Percentiles rank a stretch among this genome's conserved stretches.
phyloP scores from a whole-genome alignment of 352 stramenopile species.

The Pythium aristosporum region DNA sequence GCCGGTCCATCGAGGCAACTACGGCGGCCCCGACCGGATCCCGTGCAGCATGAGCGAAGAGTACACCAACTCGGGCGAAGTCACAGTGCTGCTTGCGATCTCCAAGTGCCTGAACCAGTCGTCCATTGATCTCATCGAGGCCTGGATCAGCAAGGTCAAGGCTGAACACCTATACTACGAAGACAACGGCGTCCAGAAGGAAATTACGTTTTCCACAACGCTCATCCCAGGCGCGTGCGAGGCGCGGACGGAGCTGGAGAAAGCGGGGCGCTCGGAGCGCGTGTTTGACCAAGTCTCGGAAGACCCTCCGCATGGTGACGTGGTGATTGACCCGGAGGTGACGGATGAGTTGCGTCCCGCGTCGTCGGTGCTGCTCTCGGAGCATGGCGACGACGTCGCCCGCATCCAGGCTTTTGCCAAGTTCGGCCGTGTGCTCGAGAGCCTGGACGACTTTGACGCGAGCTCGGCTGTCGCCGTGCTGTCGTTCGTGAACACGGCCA shows the following conservation, averaged over 20 bases:
- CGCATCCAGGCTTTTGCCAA: conserved; percentile 38
- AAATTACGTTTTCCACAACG: conserved; percentile 37
- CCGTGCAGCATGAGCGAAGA: conserved; percentile 4
- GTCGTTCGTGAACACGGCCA: conserved; percentile 39
- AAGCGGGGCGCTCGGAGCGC: conserved; percentile 6
- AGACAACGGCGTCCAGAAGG: conserved; percentile 3
- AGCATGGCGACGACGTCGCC: conserved; percentile 32
- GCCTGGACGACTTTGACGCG: neutral
- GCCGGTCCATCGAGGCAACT: neutral
- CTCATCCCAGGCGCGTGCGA: conserved; percentile 46
- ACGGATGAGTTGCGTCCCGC: no score
- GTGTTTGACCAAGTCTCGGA: neutral
- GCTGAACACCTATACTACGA: conserved; percentile 17
- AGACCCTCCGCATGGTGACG: no score
- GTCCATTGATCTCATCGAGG: conserved; percentile 39
- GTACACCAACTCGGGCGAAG: conserved; percentile 19
- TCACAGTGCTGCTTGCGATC: conserved; percentile 54
- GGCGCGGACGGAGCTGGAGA: conserved; percentile 31
- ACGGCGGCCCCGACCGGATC: conserved; percentile 16
- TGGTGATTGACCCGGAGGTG: neutral
- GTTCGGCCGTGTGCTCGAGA: conserved; percentile 32
- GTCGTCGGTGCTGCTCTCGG: conserved; percentile 1
- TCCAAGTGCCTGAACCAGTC: conserved; percentile 57
- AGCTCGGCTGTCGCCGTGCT: conserved; percentile 33
- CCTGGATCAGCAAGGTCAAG: conserved; percentile 41